These are phyloP conservation scores for Scortechinia acanthostroma DNA, from an alignment of 2,329 filamentous ascomycete genomes.

Conservation along the genomic window DNA sequence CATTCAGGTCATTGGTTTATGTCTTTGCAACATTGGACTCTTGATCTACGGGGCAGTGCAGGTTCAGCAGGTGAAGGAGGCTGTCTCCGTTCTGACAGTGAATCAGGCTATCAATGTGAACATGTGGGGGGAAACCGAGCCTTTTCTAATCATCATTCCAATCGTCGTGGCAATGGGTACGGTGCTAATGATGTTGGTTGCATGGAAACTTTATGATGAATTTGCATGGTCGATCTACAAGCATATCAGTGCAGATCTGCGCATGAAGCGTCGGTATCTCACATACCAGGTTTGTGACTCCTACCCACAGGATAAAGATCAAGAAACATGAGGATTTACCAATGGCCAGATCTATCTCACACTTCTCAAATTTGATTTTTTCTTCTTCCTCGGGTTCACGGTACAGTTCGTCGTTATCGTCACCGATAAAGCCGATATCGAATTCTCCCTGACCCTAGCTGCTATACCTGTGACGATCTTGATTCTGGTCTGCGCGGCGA, in stretches of 20 bases:
- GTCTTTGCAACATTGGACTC: conserved; percentile 83
- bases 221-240: conserved; percentile 99
- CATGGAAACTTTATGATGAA: conserved; percentile 95
- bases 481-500: conserved; percentile 79
- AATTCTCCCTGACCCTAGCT: conserved; percentile 79
- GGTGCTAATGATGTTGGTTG: conserved; percentile 65
- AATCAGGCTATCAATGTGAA: background rate
- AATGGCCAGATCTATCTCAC: conserved; percentile 80
- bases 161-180: conserved; percentile 74
- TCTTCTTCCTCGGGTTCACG: conserved; percentile 98
- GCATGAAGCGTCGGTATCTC: conserved; percentile 93
- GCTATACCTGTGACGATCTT: conserved; percentile 86
- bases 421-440: conserved; percentile 54
- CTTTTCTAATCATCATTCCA: conserved; percentile 79
- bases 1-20: conserved; percentile 93
- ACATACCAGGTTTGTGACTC: conserved; percentile 73
- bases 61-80: conserved; percentile 78
- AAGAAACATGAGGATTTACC: conserved; percentile 10
- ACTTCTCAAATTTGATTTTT: conserved; percentile 97
- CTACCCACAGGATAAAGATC: background rate
- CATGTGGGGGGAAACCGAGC: conserved; percentile 41
- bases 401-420: conserved; percentile 96
- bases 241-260: conserved; percentile 92
- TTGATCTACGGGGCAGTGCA: conserved; percentile 90
- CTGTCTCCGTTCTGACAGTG: conserved; percentile 19